Base-by-base conservation (phyloP, 2,329 filamentous ascomycete species). In the Botryotinia convoluta region DNA sequence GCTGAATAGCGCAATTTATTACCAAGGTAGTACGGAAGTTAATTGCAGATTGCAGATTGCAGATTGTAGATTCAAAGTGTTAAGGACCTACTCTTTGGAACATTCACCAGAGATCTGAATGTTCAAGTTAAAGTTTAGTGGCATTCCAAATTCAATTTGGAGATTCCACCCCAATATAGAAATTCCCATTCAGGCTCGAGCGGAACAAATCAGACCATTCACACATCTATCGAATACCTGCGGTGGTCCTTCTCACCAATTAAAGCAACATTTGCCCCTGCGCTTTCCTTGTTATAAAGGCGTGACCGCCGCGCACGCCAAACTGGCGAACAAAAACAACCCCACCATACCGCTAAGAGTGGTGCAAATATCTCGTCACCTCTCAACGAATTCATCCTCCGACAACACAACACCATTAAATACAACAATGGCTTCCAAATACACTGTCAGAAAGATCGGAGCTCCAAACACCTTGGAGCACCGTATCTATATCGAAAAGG, bases 401-500 rank as follows among this genome's bases (percentile, higher is more conserved):
- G n/a, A 70, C 57, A 70, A 63, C 57, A 42, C 44, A 60, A 70
- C 70, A 68, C 74, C 71, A 73, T 45, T 61, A 65, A 60, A 45
- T 26, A 63, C 74, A 74, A 78, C 76, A 37, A 81, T 80, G 79
- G 82, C 84, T 77, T 83, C 82, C 76, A 80, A 82, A 78, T 99
- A 94, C 87, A 88, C 87, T 81, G 85, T 92, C 83, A 92, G 95
- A 87, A 98, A 97, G 89, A 88, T 97, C 82, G 96, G 88, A 81
- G 90, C 93, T 81, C 90, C 94, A 81, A 92, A 98, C 89, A 98
- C 96, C 80, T 88, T 97, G 83, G 95, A 98, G 88, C 94, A 97
- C 90, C 93, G 96, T 83, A 91, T 98, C 86, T 99, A 92, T 90
- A 91, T 98, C 83, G 95, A 99, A 89, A 95, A 97, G 88, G 93